Evolutionary conservation across 306 rosid species (phyloP), one percentile per base, ranked within the genome.

Genomic region (Fragaria ananassa): DNA sequence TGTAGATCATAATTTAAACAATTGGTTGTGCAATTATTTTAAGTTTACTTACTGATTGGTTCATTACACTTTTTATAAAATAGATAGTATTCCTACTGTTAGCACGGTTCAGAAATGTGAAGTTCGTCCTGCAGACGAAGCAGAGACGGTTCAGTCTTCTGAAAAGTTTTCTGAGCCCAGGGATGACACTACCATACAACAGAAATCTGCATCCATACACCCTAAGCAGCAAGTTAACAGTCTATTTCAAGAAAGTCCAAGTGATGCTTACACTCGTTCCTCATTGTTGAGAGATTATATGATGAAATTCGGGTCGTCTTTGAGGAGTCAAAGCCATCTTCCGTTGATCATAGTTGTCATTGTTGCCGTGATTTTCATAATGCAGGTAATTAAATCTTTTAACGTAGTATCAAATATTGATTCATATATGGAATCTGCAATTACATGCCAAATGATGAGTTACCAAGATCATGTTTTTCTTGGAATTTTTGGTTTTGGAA

Each of bases 291-390:
- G 81, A 76, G 93, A 87, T 54, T 79, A 76, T 25, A 34, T 76
- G 60, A 69, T 71, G 74, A 91, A 83, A 85, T 71, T 87, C 10
- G 74, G 87, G 71, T 80, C 87, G 34, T 76, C 80, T 63, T 85
- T 96, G 86, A 87, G 76, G 77, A 96, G 81, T 87, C 97, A 85
- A 70, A 88, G 87, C 83, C 83, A 89, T 84, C 89, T 89, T 74
- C 81, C 93, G 5, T 66, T 87, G 50, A 82, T 88, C 62, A 85
- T 89, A 21, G 84, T 85, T 49, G 76, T 87, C 76, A 80, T 89
- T 68, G 85, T 96, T 71, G 87, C 87, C 1, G 86, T 92, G 87
- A 87, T 96, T 83, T 88, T 96, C 86, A 76, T 92, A 80, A 96
- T 92, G 96, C 99, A 96, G 98, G 99, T 91, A 41, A 81, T 49